phyloP scores from a whole-genome alignment of 352 stramenopile species.

The Globisporangium parvum region DNA sequence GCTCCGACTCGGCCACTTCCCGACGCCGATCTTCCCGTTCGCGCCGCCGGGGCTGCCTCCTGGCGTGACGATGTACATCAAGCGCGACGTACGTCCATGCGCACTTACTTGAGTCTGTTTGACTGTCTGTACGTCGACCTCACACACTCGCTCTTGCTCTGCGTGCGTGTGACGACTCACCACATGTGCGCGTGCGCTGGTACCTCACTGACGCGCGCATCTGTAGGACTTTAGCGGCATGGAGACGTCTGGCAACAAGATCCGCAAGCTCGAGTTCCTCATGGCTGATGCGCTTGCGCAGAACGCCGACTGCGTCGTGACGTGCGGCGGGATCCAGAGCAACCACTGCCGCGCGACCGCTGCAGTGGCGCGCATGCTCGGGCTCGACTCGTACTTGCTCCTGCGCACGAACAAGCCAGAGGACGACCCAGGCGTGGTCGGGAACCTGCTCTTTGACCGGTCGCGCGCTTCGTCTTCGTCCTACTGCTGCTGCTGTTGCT shows the following conservation, averaged over 20 bases:
- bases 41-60: constrained; percentile 55
- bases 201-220: not conserved
- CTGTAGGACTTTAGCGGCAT: constrained; percentile 79
- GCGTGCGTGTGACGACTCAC: not conserved
- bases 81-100: constrained; percentile 53
- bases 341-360: constrained; percentile 92
- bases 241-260: constrained; percentile 93
- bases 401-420: constrained; percentile 78
- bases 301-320: constrained; percentile 86
- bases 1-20: constrained; percentile 68
- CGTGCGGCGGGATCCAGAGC: constrained; percentile 90
- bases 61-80: constrained; percentile 77
- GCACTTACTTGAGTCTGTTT: no score
- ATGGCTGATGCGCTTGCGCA: constrained; percentile 87
- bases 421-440: constrained; percentile 57
- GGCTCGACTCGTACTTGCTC: constrained; percentile 89
- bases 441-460: constrained; percentile 76
- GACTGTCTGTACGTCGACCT: not conserved
- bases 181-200: not conserved
- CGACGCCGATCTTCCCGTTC: constrained; percentile 76
- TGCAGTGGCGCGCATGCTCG: constrained; percentile 82
- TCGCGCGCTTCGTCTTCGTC: constrained; percentile 6
- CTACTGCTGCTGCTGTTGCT: not conserved
- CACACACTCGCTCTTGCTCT: not conserved
- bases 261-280: constrained; percentile 94